phyloP scores from a whole-genome alignment of 1,284 basidiomycete species.

The Cutaneotrichosporon sp. region DNA sequence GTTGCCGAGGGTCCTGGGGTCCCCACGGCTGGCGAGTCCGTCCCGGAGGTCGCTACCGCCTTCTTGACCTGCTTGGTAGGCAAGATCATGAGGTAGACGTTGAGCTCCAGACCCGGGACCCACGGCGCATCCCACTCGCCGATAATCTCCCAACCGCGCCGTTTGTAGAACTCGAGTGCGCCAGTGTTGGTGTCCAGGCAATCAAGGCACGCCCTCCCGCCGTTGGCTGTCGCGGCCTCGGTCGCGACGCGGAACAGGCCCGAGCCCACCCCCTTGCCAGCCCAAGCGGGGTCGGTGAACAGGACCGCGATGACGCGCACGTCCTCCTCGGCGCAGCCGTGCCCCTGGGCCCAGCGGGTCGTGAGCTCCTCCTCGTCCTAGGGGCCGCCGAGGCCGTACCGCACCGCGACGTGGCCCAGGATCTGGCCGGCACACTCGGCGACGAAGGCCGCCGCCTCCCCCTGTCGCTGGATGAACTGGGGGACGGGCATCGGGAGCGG shows the following conservation, averaged over 20 bases:
- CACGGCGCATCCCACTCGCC: conserved; percentile 1
- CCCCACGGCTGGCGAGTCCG: background rate
- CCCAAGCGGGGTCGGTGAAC: background rate
- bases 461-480: conserved; percentile 3
- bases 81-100: conserved; percentile 2
- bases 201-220: conserved; percentile 4
- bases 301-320: conserved; percentile 9
- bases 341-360: background rate
- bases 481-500: conserved; percentile 1
- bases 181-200: background rate
- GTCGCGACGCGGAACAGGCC: conserved; percentile 2
- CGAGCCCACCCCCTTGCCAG: conserved; percentile 5
- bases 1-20: background rate
- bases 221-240: background rate
- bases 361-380: background rate
- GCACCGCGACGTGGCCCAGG: conserved; percentile 5
- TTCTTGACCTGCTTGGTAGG: background rate
- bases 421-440: conserved; percentile 6
- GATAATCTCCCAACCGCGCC: conserved; percentile 5
- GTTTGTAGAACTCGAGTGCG: background rate
- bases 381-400: background rate
- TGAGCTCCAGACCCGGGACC: background rate
- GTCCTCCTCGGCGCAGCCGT: background rate
- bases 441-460: conserved; percentile 7
- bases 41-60: no score